Percentiles rank a stretch among this genome's conserved stretches.
Conservation (phyloP, 257 asterid species). For the Anisodus acutangulus region DNA sequence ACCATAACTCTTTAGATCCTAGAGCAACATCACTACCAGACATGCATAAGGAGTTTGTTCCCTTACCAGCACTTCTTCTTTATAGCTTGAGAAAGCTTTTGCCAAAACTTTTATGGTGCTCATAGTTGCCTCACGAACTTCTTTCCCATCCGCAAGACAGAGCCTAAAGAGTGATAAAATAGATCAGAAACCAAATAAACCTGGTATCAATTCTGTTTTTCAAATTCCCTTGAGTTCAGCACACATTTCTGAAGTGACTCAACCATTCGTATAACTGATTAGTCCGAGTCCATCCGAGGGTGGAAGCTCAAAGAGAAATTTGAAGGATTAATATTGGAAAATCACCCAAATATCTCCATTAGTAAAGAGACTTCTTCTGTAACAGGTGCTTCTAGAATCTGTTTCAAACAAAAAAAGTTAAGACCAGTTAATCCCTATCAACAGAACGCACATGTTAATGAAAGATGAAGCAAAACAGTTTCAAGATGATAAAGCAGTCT, state of each 20-base stretch:
- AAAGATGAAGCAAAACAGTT: constrained; percentile 29
- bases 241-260: constrained; percentile 31
- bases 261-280: constrained; percentile 28
- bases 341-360: constrained; percentile 82
- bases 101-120: constrained; percentile 68
- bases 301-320: constrained; percentile 31
- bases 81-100: constrained; percentile 70
- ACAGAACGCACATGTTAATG: constrained; percentile 16
- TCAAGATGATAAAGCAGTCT: constrained; percentile 23
- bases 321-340: constrained; percentile 38
- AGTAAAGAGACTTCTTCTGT: constrained; percentile 87
- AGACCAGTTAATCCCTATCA: constrained; percentile 37
- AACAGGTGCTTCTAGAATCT: constrained; percentile 91
- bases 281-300: not conserved
- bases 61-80: constrained; percentile 88
- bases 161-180: constrained; percentile 50
- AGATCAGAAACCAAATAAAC: constrained; percentile 28
- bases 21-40: constrained; percentile 19
- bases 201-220: constrained; percentile 30
- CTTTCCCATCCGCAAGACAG: constrained; percentile 81
- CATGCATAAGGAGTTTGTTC: constrained; percentile 29
- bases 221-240: constrained; percentile 29
- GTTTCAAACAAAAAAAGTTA: constrained; percentile 43
- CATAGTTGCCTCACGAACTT: constrained; percentile 60
- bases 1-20: constrained; percentile 24